These are phyloP conservation scores for Pyricularia sp. DNA, from an alignment of 2,329 filamentous ascomycete genomes.

Conservation along the genomic window DNA sequence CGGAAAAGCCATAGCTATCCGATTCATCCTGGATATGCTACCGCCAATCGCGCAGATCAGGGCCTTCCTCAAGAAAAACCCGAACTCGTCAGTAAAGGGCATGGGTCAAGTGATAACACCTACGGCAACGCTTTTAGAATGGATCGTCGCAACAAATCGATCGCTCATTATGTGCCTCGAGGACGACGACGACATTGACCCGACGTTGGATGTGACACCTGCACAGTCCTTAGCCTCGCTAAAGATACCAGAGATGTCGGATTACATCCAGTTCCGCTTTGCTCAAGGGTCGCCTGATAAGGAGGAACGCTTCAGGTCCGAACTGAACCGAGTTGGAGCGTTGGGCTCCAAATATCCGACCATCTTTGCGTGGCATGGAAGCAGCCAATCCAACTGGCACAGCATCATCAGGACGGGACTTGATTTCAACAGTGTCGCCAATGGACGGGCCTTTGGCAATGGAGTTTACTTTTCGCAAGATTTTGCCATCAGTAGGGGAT, in stretches of 20 bases:
- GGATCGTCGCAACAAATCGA: slow-evolving; percentile 85
- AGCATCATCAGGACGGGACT: slow-evolving; percentile 77
- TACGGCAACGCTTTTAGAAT: slow-evolving; percentile 61
- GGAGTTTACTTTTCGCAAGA: slow-evolving; percentile 71
- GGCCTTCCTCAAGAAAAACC: slow-evolving; percentile 30
- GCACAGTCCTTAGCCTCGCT: not conserved
- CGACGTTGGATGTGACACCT: not conserved
- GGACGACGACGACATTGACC: slow-evolving; percentile 13
- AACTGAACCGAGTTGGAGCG: slow-evolving; percentile 38
- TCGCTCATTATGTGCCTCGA: slow-evolving; percentile 78
- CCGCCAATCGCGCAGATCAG: slow-evolving; percentile 53
- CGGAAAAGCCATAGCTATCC: slow-evolving; percentile 40
- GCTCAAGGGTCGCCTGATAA: slow-evolving; percentile 84
- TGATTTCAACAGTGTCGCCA: slow-evolving; percentile 50
- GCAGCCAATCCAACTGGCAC: slow-evolving; percentile 71
- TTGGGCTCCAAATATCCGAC: slow-evolving; percentile 44
- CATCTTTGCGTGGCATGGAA: slow-evolving; percentile 83
- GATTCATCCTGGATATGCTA: slow-evolving; percentile 44
- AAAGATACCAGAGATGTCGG: slow-evolving; percentile 51
- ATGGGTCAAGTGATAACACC: slow-evolving; percentile 51
- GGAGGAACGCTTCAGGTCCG: slow-evolving; percentile 62
- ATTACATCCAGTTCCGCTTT: slow-evolving; percentile 76
- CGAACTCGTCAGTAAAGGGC: slow-evolving; percentile 29
- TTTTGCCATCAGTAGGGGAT: slow-evolving; percentile 45
- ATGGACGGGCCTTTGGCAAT: slow-evolving; percentile 67